Base-by-base conservation (phyloP, 169 alveolate species). In the Plasmodium billcollinsi region DNA sequence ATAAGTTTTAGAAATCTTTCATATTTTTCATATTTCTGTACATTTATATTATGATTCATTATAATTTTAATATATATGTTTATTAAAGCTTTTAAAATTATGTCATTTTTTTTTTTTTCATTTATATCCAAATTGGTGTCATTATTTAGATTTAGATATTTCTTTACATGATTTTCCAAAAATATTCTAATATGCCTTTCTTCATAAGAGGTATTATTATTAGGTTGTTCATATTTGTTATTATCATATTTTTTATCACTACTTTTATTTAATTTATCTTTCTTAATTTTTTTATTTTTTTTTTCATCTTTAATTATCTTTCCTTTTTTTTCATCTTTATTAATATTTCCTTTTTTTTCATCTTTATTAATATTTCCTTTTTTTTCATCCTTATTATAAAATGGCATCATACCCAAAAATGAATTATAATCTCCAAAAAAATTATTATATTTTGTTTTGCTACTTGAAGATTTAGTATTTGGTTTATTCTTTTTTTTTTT, bases 51-150 rank as follows among this genome's bases (percentile, higher is more conserved):
- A 50, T 72, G 52, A 52, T 86, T 86, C 73, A 49, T 20, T 61
- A 86, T 72, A 18, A 21, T 52, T 61, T 72, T 73, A 62, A 49
- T 86, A 26, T 72, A 86, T 52, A 86, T 61, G 62, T 47, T 70
- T 2, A 86, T 86, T 39, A 86, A 33, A 14, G 52, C 88, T 61
- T 86, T 86, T 21, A 86, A 65, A 14, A 86, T 72, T 12, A 86
- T 50, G 45, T 86, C 74, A 86, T 86, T 61, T 45, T 86, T 86
- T 61, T 86, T 86, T 39, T 73, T 86, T 72, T 86, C 92, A 86
- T 86, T 86, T 0, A 86, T 69, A 86, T 86, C 92, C 3, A 71
- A 24, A 18, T 21, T 73, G 15, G 56, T 73, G 43, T 86, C 70
- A 62, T 72, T 72, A 33, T 86, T 86, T 86, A 45, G 59, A 12